Percentiles rank a stretch among this genome's conserved stretches.
Evolutionary conservation across 2,329 filamentous ascomycete species (phyloP).

Genomic region (Balansia obtecta): DNA sequence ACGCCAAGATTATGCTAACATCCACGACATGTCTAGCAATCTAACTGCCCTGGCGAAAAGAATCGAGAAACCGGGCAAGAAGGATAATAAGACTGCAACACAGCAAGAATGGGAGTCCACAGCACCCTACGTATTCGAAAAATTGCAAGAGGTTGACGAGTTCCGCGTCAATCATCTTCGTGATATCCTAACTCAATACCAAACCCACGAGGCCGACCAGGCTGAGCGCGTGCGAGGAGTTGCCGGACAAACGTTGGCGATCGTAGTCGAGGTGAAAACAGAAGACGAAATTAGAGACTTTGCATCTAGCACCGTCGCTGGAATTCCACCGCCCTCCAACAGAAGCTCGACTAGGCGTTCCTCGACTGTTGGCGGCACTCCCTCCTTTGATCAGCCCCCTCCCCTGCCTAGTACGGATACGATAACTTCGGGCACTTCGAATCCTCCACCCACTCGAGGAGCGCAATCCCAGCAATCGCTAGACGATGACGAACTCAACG

Average conservation of each 20-base stretch:
- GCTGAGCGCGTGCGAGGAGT: conserved; percentile 63
- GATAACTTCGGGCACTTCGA: background rate
- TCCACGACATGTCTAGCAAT: conserved; percentile 72
- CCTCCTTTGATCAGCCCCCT: conserved; percentile 6
- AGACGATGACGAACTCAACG: conserved; percentile 4
- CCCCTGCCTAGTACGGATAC: background rate
- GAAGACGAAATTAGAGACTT: conserved; percentile 76
- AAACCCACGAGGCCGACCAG: conserved; percentile 84
- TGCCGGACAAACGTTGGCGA: conserved; percentile 68
- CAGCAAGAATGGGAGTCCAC: conserved; percentile 84
- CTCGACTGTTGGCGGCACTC: conserved; percentile 13
- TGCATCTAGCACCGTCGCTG: conserved; percentile 29
- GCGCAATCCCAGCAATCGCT: conserved; percentile 4
- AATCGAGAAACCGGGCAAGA: conserved; percentile 71
- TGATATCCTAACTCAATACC: conserved; percentile 81
- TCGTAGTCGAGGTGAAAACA: conserved; percentile 76
- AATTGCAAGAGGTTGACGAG: conserved; percentile 83
- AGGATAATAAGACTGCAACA: conserved; percentile 69
- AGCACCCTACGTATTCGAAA: conserved; percentile 89
- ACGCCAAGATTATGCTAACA: conserved; percentile 66
- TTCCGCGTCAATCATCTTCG: conserved; percentile 78
- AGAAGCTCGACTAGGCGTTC: conserved; percentile 30
- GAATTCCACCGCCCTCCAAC: conserved; percentile 24
- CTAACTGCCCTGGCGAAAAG: conserved; percentile 71
- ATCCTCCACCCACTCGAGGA: conserved; percentile 4